These are phyloP conservation scores for Rhynchospora breviuscula DNA, from an alignment of 176 grass and related monocot species.

Conservation along the genomic window DNA sequence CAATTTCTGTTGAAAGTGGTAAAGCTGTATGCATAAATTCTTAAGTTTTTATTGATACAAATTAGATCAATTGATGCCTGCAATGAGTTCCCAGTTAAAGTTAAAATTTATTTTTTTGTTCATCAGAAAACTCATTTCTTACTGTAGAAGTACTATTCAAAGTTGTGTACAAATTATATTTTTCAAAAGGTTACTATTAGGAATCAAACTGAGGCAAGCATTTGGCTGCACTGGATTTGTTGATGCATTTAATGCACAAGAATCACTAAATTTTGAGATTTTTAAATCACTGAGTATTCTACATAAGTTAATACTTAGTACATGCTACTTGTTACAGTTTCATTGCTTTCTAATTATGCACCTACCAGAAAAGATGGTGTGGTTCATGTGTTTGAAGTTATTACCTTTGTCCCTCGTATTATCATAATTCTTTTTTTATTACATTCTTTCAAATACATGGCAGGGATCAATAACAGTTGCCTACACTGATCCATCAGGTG, in stretches of 20 bases:
- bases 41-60: not conserved
- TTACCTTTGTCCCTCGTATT: not conserved
- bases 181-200: not conserved
- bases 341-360: not conserved
- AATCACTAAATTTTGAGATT: not conserved
- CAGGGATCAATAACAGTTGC: slow-evolving; percentile 35
- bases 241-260: not conserved
- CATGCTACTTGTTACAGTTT: not conserved
- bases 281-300: not conserved
- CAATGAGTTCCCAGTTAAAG: not conserved
- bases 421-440: not conserved
- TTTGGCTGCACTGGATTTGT: not conserved
- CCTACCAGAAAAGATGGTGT: not conserved
- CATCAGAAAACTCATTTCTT: not conserved
- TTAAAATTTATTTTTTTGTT: not conserved
- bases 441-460: slow-evolving; percentile 10
- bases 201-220: not conserved
- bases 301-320: not conserved
- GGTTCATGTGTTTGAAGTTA: not conserved
- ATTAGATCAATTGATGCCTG: not conserved
- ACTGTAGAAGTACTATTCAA: not conserved
- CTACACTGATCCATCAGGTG: slow-evolving; percentile 45
- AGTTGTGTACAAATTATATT: not conserved
- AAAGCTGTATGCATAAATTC: not conserved
- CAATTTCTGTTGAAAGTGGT: not conserved